These are phyloP conservation scores for Boechera stricta DNA, from an alignment of 345 rosid genomes.

Conservation along the genomic window DNA sequence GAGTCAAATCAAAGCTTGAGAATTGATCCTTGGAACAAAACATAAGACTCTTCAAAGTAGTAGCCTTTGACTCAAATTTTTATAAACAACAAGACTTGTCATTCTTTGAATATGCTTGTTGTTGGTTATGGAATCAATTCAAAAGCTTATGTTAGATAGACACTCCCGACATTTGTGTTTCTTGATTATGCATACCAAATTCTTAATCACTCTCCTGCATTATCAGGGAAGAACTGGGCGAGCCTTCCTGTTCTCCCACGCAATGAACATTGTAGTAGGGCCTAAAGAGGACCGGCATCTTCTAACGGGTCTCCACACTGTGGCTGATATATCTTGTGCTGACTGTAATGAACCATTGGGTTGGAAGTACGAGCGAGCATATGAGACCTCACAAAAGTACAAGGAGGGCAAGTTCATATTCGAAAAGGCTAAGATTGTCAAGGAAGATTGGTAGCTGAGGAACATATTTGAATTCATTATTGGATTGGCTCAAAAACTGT, in stretches of 20 bases:
- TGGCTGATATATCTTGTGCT: slow-evolving; percentile 72
- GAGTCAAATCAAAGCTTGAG: neutral
- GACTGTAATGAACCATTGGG: slow-evolving; percentile 81
- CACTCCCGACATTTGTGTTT: slow-evolving; percentile 1
- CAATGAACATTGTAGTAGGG: slow-evolving; percentile 73
- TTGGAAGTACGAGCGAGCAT: slow-evolving; percentile 89
- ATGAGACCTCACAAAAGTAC: slow-evolving; percentile 71
- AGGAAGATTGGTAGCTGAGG: slow-evolving; percentile 67
- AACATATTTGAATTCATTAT: slow-evolving; percentile 39
- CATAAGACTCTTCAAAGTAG: slow-evolving; percentile 2
- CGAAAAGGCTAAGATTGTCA: slow-evolving; percentile 78
- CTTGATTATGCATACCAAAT: neutral
- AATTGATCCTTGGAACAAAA: neutral
- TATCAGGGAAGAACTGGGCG: slow-evolving; percentile 81
- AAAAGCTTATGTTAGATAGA: slow-evolving; percentile 12
- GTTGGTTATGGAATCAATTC: slow-evolving; percentile 14
- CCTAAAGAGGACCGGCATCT: slow-evolving; percentile 78
- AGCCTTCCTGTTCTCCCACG: slow-evolving; percentile 87
- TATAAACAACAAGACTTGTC: neutral
- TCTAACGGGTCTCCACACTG: slow-evolving; percentile 84
- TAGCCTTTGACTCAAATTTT: slow-evolving; percentile 10
- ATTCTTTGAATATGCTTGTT: slow-evolving; percentile 7
- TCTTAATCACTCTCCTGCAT: neutral
- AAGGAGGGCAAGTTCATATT: slow-evolving; percentile 91
- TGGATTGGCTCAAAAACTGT: slow-evolving; percentile 39